A percentile compares a stretch with the other conserved stretches of the same genome.
phyloP scores from a whole-genome alignment of 2,329 filamentous ascomycete genomes.

The Cadophora malorum region DNA sequence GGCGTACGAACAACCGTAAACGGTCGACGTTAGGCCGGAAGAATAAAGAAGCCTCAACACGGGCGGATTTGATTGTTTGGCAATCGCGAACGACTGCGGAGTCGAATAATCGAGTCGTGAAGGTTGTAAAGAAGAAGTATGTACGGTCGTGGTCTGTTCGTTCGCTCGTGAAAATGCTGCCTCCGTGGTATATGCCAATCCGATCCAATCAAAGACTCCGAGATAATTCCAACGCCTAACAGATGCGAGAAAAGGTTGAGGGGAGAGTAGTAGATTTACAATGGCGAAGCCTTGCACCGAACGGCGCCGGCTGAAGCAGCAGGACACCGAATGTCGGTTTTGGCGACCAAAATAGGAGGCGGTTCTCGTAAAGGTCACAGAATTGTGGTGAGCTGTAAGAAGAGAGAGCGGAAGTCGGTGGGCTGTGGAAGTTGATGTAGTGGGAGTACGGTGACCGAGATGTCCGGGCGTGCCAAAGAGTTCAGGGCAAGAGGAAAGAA shows the following conservation, averaged over 20 bases:
- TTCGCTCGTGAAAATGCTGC: conserved; percentile 33
- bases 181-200: conserved; percentile 41
- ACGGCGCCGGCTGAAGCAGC: conserved; percentile 46
- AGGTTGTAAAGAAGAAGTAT: conserved; percentile 30
- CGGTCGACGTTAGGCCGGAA: conserved; percentile 39
- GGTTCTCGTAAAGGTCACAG: conserved; percentile 33
- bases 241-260: conserved; percentile 36
- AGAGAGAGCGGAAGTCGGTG: conserved; percentile 37
- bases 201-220: conserved; percentile 37
- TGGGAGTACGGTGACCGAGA: conserved; percentile 38
- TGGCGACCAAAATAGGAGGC: conserved; percentile 43
- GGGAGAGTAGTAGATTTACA: conserved; percentile 37
- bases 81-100: conserved; percentile 44
- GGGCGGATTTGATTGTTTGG: conserved; percentile 40
- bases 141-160: conserved; percentile 18
- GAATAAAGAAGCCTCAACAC: conserved; percentile 40
- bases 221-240: conserved; percentile 42
- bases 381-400: conserved; percentile 33
- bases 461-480: background rate
- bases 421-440: conserved; percentile 34
- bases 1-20: conserved; percentile 40
- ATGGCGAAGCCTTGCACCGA: conserved; percentile 45
- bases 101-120: conserved; percentile 46
- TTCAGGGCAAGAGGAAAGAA: background rate
- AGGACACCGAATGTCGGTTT: conserved; percentile 43